Evolutionary conservation across 1,284 basidiomycete species (phyloP).

Genomic region (Rhizoctonia solani): DNA sequence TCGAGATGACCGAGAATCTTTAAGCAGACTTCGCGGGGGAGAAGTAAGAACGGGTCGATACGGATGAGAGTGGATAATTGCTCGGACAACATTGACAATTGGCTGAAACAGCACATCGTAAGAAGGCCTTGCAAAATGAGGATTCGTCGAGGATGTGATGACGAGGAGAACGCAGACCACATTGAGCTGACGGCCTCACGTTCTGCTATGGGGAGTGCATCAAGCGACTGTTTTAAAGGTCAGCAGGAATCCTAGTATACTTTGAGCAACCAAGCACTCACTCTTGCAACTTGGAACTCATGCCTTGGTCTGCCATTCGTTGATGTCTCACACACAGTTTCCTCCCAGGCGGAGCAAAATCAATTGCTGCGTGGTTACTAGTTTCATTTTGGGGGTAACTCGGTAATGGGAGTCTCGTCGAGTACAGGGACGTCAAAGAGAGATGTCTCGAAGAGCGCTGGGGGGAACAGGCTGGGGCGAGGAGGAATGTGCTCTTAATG

Average conservation of each 20-base stretch:
- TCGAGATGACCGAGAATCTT: constrained; percentile 92
- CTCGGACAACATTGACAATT: constrained; percentile 95
- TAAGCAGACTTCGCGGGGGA: constrained; percentile 90
- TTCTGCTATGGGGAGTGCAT: constrained; percentile 87
- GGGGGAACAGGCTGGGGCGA: constrained; percentile 42
- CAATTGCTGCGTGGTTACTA: too few relatives aligned
- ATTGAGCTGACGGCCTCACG: constrained; percentile 88
- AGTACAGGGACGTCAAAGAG: constrained; percentile 12
- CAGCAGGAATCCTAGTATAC: not conserved
- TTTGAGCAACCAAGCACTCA: constrained; percentile 1
- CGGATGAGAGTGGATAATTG: constrained; percentile 90
- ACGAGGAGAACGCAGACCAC: constrained; percentile 97
- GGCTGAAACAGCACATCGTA: constrained; percentile 99
- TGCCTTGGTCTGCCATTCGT: constrained; percentile 96
- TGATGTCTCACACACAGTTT: constrained; percentile 92
- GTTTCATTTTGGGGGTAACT: too few relatives aligned
- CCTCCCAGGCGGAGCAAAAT: constrained; percentile 53
- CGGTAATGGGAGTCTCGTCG: too few relatives aligned
- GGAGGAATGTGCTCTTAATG: not conserved
- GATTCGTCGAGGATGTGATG: constrained; percentile 85
- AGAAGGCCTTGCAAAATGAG: constrained; percentile 96
- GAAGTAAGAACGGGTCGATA: constrained; percentile 90
- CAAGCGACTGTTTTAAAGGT: constrained; percentile 70
- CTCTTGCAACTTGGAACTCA: constrained; percentile 89
- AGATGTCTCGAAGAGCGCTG: constrained; percentile 45